A percentile compares a stretch with the other conserved stretches of the same genome.
phyloP scores from a whole-genome alignment of 169 alveolate genomes.

The Eimeria necatrix region DNA sequence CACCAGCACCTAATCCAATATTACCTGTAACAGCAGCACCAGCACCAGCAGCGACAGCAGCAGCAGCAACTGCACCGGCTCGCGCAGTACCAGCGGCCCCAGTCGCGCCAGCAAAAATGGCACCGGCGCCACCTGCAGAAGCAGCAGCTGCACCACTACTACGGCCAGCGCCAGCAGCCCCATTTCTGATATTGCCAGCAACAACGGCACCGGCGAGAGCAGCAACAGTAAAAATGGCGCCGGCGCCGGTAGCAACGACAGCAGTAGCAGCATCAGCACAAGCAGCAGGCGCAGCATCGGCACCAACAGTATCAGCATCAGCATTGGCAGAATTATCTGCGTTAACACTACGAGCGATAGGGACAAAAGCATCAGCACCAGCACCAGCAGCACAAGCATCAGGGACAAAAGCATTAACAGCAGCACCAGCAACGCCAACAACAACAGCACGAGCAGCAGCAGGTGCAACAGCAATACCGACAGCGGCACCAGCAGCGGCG shows the following conservation, averaged over 20 bases:
- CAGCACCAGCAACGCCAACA: background rate
- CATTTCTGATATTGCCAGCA: background rate
- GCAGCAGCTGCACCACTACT: background rate
- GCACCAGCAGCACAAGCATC: background rate
- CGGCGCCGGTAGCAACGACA: conserved; percentile 3
- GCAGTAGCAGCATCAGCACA: background rate
- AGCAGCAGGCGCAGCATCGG: background rate
- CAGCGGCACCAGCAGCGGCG: background rate
- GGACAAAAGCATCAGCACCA: background rate
- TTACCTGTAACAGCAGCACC: background rate
- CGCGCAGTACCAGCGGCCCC: background rate
- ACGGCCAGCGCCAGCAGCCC: background rate
- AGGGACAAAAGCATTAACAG: background rate
- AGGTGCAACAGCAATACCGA: background rate
- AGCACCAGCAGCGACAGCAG: background rate
- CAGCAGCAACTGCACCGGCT: background rate
- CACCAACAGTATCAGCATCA: background rate
- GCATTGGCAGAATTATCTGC: background rate
- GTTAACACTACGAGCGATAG: background rate
- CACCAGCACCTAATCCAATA: background rate
- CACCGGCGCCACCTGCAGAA: background rate
- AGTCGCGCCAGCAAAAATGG: background rate
- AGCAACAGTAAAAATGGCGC: background rate
- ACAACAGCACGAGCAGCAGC: background rate
- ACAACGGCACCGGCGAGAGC: background rate